These are phyloP conservation scores for Globisporangium cylindrosporum DNA, from an alignment of 352 stramenopile species.

Conservation along the genomic window DNA sequence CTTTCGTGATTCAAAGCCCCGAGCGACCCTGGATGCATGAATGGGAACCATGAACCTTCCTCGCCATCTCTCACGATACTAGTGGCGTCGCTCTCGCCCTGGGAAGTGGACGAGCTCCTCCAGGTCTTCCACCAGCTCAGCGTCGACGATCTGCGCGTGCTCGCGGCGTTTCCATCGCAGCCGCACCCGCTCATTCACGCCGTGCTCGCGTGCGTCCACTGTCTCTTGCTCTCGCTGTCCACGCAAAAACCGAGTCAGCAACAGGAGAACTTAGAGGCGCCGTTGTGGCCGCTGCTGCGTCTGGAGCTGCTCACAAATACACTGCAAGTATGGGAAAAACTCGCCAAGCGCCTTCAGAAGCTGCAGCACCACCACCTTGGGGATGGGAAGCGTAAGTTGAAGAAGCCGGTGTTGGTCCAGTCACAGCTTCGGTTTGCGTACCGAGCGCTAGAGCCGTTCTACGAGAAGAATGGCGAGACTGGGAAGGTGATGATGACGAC, in stretches of 20 bases:
- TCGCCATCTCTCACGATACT: neutral
- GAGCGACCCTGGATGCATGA: neutral
- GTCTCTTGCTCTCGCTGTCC: conserved; percentile 41
- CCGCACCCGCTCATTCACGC: conserved; percentile 43
- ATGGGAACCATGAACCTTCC: conserved; percentile 4
- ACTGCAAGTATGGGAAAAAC: conserved; percentile 29
- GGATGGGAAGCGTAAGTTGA: conserved; percentile 6
- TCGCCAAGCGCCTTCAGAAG: conserved; percentile 37
- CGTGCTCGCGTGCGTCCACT: conserved; percentile 33
- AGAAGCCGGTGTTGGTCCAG: conserved; percentile 16
- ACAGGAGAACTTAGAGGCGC: conserved; percentile 20
- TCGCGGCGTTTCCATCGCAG: conserved; percentile 38
- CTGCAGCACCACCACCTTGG: conserved; percentile 20
- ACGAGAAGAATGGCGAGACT: neutral
- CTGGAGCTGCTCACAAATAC: conserved; percentile 44
- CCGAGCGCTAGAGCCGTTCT: conserved; percentile 23
- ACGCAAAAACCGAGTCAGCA: conserved; percentile 10
- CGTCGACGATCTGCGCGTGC: conserved; percentile 37
- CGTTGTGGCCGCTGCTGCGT: conserved; percentile 48
- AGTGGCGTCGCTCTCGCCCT: neutral
- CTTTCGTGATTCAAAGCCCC: neutral
- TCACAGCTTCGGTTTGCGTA: conserved; percentile 43
- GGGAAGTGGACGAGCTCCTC: conserved; percentile 17
- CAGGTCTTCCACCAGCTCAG: conserved; percentile 28
- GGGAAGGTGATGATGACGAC: neutral